Conservation (phyloP, 2,329 filamentous ascomycete species). For the Nannizzia gypsea region DNA sequence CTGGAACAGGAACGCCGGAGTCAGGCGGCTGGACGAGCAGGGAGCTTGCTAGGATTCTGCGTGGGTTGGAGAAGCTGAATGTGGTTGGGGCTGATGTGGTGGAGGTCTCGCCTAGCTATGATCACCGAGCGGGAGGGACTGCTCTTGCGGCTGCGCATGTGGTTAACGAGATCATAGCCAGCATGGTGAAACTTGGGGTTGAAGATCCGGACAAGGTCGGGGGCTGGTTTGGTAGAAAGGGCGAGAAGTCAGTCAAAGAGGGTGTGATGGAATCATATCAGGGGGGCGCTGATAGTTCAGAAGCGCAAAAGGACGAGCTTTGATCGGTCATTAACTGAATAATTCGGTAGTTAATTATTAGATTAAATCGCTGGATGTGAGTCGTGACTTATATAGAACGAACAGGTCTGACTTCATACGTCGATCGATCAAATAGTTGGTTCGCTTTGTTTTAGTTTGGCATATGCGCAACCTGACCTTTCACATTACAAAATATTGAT, state of each 20-base stretch:
- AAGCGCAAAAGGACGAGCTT: background rate
- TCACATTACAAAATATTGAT: background rate
- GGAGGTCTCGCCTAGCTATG: conserved; percentile 77
- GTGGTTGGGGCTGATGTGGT: conserved; percentile 83
- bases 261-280: background rate
- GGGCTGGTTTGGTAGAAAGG: conserved; percentile 14
- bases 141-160: conserved; percentile 74
- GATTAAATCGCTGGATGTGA: too few species aligned
- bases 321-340: background rate
- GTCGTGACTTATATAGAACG: too few species aligned
- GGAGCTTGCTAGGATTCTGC: conserved; percentile 71
- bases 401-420: background rate
- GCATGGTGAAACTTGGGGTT: conserved; percentile 36
- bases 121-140: conserved; percentile 67
- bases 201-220: conserved; percentile 25
- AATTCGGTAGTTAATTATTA: background rate
- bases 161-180: conserved; percentile 71
- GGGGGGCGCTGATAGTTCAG: background rate
- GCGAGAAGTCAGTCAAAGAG: background rate
- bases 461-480: background rate
- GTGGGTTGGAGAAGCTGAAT: conserved; percentile 69
- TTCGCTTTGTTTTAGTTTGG: background rate
- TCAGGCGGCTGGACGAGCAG: conserved; percentile 84
- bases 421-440: background rate
- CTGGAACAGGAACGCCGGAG: conserved; percentile 79